These are phyloP conservation scores for Cercophora samala DNA, from an alignment of 495 filamentous ascomycete species.

Conservation along the genomic window DNA sequence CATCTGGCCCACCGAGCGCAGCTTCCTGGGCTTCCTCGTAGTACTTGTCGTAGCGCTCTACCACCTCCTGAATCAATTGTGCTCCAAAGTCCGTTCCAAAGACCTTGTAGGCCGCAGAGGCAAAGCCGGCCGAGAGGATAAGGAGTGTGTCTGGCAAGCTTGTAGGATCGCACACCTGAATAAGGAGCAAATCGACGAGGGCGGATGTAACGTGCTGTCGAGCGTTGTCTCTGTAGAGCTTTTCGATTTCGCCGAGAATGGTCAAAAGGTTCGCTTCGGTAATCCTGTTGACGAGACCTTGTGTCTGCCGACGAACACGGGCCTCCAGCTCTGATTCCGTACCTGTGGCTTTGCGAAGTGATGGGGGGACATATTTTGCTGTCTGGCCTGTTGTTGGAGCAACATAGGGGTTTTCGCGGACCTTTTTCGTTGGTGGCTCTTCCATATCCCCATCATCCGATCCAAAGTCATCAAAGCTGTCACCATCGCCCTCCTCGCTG, in stretches of 20 bases:
- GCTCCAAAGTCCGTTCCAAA: slow-evolving; percentile 86
- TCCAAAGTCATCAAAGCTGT: slow-evolving; percentile 36
- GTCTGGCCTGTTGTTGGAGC: slow-evolving; percentile 41
- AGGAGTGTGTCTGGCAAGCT: slow-evolving; percentile 80
- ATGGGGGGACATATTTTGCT: slow-evolving; percentile 82
- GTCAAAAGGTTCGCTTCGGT: slow-evolving; percentile 84
- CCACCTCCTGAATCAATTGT: slow-evolving; percentile 70
- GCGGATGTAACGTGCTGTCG: slow-evolving; percentile 80
- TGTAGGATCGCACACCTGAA: slow-evolving; percentile 71
- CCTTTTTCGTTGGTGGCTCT: slow-evolving; percentile 28
- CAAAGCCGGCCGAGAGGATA: slow-evolving; percentile 85
- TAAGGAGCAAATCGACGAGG: slow-evolving; percentile 68
- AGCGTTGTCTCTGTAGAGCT: slow-evolving; percentile 75
- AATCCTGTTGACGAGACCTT: slow-evolving; percentile 87
- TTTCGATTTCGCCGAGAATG: slow-evolving; percentile 75
- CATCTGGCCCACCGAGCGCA: slow-evolving; percentile 45
- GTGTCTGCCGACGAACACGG: slow-evolving; percentile 71
- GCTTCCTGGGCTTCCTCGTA: slow-evolving; percentile 45
- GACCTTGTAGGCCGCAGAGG: slow-evolving; percentile 80
- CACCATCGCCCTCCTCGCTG: slow-evolving; percentile 2
- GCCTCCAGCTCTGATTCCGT: slow-evolving; percentile 65
- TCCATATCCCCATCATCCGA: slow-evolving; percentile 21
- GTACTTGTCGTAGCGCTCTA: slow-evolving; percentile 62
- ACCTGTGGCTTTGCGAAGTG: slow-evolving; percentile 60
- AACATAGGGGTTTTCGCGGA: slow-evolving; percentile 53